Conservation (phyloP, 2,329 filamentous ascomycete species). For the Verticillium nonalfalfae region DNA sequence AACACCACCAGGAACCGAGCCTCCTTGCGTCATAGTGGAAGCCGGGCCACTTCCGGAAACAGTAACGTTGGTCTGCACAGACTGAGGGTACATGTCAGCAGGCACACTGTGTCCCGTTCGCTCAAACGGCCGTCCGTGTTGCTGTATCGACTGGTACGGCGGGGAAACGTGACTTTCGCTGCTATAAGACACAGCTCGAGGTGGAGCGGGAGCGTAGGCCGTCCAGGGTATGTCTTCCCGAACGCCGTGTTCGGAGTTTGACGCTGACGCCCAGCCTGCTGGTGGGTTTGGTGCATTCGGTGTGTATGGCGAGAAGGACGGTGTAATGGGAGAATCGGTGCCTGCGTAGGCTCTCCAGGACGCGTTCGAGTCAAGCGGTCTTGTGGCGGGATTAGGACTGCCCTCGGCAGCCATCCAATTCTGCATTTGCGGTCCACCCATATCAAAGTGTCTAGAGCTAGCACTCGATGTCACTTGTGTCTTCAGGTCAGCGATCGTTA, state of each 20-base stretch:
- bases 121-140: slow-evolving; percentile 25
- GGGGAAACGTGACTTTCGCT: slow-evolving; percentile 31
- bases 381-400: slow-evolving; percentile 29
- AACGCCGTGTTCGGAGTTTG: slow-evolving; percentile 28
- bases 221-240: slow-evolving; percentile 40
- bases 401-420: slow-evolving; percentile 40
- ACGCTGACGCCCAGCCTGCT: slow-evolving; percentile 30
- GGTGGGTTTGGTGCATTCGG: slow-evolving; percentile 30
- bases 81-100: slow-evolving; percentile 35
- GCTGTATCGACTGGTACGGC: slow-evolving; percentile 33
- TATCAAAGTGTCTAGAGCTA: slow-evolving; percentile 24
- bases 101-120: slow-evolving; percentile 36
- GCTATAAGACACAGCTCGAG: slow-evolving; percentile 42
- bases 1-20: slow-evolving; percentile 20
- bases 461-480: slow-evolving; percentile 25
- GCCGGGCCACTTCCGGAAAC: slow-evolving; percentile 27
- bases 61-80: slow-evolving; percentile 27
- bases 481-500: slow-evolving; percentile 14
- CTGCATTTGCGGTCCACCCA: slow-evolving; percentile 28
- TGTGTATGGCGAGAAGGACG: slow-evolving; percentile 43
- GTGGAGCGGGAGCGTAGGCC: slow-evolving; percentile 30
- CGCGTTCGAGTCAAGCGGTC: slow-evolving; percentile 32
- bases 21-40: slow-evolving; percentile 23
- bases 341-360: slow-evolving; percentile 42
- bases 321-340: slow-evolving; percentile 42